phyloP scores from a whole-genome alignment of 257 asterid genomes.

The Voacanga thouarsii region DNA sequence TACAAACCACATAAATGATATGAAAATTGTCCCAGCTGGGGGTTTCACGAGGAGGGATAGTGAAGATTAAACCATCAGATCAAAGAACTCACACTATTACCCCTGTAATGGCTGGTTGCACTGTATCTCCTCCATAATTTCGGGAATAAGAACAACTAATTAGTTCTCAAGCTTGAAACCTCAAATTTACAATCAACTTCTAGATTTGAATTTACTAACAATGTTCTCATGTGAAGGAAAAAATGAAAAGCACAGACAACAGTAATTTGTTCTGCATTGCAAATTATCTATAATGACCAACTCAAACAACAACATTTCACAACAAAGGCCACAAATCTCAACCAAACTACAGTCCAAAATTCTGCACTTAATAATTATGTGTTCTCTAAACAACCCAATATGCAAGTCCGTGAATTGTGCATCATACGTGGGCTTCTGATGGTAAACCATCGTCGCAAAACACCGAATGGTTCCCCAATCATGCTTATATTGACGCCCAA shows the following conservation, averaged over 20 bases:
- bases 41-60: background rate
- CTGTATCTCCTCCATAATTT: conserved; percentile 62
- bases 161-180: background rate
- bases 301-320: no score
- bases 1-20: background rate
- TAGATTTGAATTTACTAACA: background rate
- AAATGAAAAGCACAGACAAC: background rate
- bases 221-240: background rate
- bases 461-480: no score
- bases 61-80: background rate
- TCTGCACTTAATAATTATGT: no score
- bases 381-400: no score
- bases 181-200: background rate
- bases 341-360: no score
- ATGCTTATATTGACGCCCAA: no score
- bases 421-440: no score
- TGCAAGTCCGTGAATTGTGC: no score
- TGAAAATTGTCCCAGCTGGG: background rate
- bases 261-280: no score
- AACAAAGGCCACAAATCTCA: no score
- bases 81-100: conserved; percentile 67
- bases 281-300: conserved; percentile 6
- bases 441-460: no score
- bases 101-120: conserved; percentile 53
- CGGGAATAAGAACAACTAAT: conserved; percentile 1